Percentiles rank a stretch among this genome's conserved stretches.
Conservation (phyloP, 345 rosid species). For the Sonneratia caseolaris region DNA sequence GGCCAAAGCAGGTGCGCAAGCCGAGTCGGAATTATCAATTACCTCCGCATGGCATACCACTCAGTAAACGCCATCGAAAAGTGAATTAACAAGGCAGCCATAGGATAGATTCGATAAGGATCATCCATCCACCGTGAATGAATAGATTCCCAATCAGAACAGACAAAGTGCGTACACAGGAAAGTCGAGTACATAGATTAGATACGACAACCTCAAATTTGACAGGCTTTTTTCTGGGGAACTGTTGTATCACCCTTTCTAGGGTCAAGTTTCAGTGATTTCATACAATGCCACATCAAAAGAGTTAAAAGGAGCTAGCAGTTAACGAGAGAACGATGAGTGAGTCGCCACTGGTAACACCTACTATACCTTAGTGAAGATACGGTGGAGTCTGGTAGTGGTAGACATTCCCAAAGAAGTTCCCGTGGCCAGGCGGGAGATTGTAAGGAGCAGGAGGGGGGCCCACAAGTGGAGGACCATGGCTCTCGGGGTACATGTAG, state of each 20-base stretch:
- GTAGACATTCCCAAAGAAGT: conserved; percentile 88
- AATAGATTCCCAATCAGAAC: too few relatives aligned
- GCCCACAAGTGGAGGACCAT: conserved; percentile 37
- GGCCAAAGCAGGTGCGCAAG: too few relatives aligned
- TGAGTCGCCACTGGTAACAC: not conserved
- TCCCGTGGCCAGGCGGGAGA: conserved; percentile 65
- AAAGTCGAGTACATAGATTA: conserved; percentile 13
- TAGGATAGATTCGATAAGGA: too few relatives aligned
- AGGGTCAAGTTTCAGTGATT: conserved; percentile 9
- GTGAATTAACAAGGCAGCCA: too few relatives aligned
- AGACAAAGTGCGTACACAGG: not conserved
- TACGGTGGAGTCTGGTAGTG: conserved; percentile 77
- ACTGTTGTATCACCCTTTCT: not conserved
- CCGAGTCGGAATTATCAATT: too few relatives aligned
- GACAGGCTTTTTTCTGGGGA: conserved; percentile 3
- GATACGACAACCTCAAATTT: conserved; percentile 7
- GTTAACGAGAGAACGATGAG: conserved; percentile 1
- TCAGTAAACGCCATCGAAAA: too few relatives aligned
- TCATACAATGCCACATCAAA: conserved; percentile 11
- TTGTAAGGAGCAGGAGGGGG: conserved; percentile 34
- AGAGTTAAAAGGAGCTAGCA: conserved; percentile 8
- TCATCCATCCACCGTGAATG: too few relatives aligned
- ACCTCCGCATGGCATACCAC: conserved; percentile 9
- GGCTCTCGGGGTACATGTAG: conserved; percentile 57
- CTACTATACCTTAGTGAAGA: conserved; percentile 45